phyloP scores from a whole-genome alignment of 306 rosid genomes.

The Pyrus betulifolia region DNA sequence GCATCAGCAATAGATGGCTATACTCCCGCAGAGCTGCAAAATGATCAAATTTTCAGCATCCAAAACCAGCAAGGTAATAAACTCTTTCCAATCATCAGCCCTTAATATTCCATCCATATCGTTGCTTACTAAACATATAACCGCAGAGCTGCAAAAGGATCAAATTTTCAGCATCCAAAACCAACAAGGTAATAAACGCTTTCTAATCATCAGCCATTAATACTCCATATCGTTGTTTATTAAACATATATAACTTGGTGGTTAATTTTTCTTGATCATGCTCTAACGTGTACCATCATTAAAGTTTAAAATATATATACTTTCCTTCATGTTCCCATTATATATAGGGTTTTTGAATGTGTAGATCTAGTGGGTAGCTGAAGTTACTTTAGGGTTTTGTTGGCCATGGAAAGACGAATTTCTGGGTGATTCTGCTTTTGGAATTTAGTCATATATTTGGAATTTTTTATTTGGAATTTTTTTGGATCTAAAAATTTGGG shows the following conservation, averaged over 20 bases:
- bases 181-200: background rate
- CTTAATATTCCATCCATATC: background rate
- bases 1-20: slow-evolving; percentile 85
- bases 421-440: background rate
- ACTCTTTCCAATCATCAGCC: background rate
- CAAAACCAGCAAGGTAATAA: background rate
- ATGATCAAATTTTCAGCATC: background rate
- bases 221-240: background rate
- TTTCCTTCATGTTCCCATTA: background rate
- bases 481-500: background rate
- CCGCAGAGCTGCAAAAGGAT: background rate
- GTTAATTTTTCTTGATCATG: background rate
- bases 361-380: background rate
- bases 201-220: background rate
- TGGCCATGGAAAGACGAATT: background rate
- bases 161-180: background rate
- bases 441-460: background rate
- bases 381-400: background rate
- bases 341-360: background rate
- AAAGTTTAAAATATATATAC: background rate
- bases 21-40: background rate
- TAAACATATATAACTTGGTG: background rate
- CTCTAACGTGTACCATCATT: background rate
- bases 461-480: background rate
- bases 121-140: background rate